These are phyloP conservation scores for Rhizopogon vesiculosus DNA, from an alignment of 768 basidiomycete genomes.

Conservation along the genomic window DNA sequence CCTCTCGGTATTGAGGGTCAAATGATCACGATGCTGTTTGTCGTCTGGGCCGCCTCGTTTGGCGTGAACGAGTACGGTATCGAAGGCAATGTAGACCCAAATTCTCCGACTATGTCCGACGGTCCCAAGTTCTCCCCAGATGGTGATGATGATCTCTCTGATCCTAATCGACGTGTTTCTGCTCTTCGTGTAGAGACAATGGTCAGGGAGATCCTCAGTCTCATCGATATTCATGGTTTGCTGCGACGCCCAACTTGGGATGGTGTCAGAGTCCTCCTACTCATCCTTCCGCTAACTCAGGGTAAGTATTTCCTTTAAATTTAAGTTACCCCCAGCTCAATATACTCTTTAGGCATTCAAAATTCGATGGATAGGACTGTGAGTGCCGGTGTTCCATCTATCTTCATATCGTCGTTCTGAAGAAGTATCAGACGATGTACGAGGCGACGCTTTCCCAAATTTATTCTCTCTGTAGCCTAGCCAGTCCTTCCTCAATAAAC, in stretches of 20 bases:
- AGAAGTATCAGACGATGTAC: slow-evolving; percentile 52
- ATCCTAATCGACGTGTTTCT: slow-evolving; percentile 36
- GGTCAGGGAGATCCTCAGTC: slow-evolving; percentile 69
- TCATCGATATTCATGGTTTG: slow-evolving; percentile 77
- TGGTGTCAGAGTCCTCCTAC: slow-evolving; percentile 72
- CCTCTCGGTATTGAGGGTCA: slow-evolving; percentile 68
- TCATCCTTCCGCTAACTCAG: slow-evolving; percentile 80
- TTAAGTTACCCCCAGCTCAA: neutral
- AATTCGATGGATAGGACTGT: slow-evolving; percentile 21
- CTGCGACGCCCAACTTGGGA: slow-evolving; percentile 84
- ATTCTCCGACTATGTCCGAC: slow-evolving; percentile 1
- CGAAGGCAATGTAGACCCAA: slow-evolving; percentile 30
- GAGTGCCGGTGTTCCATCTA: neutral
- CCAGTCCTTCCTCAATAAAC: slow-evolving; percentile 38
- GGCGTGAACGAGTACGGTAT: slow-evolving; percentile 79
- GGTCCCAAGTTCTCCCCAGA: slow-evolving; percentile 12
- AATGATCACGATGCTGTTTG: slow-evolving; percentile 74
- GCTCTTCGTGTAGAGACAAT: slow-evolving; percentile 61
- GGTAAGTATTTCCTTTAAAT: slow-evolving; percentile 37
- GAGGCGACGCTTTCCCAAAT: slow-evolving; percentile 82
- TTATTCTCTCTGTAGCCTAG: slow-evolving; percentile 63
- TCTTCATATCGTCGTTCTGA: slow-evolving; percentile 6
- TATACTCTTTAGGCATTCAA: slow-evolving; percentile 18
- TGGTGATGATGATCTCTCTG: slow-evolving; percentile 25
- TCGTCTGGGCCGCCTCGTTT: slow-evolving; percentile 87